A percentile compares a stretch with the other conserved stretches of the same genome.
These are phyloP conservation scores for Vitis rotundifolia DNA, from an alignment of 164 flowering plant species.

Conservation along the genomic window DNA sequence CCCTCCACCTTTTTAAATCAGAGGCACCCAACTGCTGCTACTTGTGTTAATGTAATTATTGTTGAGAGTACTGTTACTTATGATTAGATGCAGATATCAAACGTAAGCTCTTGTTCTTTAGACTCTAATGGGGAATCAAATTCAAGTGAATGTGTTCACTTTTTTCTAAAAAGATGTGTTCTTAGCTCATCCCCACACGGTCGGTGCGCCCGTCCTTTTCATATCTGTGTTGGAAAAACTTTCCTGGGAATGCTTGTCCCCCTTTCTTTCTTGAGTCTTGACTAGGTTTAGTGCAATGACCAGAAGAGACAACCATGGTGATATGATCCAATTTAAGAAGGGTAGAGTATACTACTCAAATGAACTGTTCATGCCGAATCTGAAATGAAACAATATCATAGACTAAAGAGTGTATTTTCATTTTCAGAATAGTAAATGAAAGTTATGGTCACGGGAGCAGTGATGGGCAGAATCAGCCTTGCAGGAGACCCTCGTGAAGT, in stretches of 20 bases:
- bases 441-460: no score
- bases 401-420: no score
- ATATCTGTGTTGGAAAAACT: background rate
- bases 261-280: background rate
- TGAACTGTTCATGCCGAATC: no score
- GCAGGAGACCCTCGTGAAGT: no score
- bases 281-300: background rate
- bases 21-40: background rate
- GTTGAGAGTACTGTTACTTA: background rate
- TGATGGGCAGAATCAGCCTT: no score
- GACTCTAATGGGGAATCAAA: conserved; percentile 14
- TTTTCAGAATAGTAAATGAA: no score
- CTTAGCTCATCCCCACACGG: conserved; percentile 10
- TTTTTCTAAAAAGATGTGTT: conserved; percentile 27
- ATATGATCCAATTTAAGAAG: no score
- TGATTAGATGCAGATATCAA: conserved; percentile 12
- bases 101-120: conserved; percentile 4
- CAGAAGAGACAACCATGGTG: no score
- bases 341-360: no score
- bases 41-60: no score
- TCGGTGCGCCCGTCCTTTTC: conserved; percentile 19
- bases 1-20: background rate
- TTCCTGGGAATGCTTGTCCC: background rate
- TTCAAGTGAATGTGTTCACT: background rate
- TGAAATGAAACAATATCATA: no score